Evolutionary conservation across 176 grass and related monocot genomes (phyloP).

Genomic region (Zea mays): DNA sequence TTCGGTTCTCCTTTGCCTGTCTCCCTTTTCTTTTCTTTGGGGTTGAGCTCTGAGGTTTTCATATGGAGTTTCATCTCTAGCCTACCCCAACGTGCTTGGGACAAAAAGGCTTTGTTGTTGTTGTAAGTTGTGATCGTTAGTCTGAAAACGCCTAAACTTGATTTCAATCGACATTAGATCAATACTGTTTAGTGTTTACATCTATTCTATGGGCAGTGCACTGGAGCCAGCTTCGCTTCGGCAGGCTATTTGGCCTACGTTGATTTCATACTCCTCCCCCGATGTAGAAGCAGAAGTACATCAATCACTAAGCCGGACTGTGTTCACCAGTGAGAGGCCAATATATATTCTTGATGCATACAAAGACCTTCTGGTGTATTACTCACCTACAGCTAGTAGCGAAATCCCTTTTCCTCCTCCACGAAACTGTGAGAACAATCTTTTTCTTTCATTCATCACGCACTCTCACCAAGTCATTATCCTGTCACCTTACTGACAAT

Average conservation of each 20-base stretch:
- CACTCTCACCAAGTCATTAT: not conserved
- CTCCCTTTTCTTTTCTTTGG: no score
- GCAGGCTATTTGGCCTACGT: slow-evolving; percentile 74
- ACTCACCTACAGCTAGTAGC: slow-evolving; percentile 58
- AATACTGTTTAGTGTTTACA: slow-evolving; percentile 26
- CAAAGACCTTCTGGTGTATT: slow-evolving; percentile 79
- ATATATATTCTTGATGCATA: slow-evolving; percentile 95
- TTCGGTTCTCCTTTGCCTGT: no score
- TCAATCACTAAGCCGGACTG: slow-evolving; percentile 64
- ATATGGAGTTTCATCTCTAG: no score
- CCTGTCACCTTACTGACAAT: slow-evolving; percentile 11
- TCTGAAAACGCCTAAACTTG: slow-evolving; percentile 1
- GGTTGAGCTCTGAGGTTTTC: no score
- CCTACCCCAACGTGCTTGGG: no score
- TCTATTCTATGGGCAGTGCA: slow-evolving; percentile 55
- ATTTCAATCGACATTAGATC: slow-evolving; percentile 1
- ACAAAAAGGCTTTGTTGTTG: no score
- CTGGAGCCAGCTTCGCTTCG: slow-evolving; percentile 71
- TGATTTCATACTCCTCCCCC: slow-evolving; percentile 74
- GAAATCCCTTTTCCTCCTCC: slow-evolving; percentile 83
- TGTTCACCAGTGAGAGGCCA: slow-evolving; percentile 70
- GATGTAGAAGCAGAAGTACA: slow-evolving; percentile 68
- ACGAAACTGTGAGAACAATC: slow-evolving; percentile 65
- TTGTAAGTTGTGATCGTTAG: no score
- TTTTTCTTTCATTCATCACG: slow-evolving; percentile 18